These are phyloP conservation scores for Pulveroboletus sp. DNA, from an alignment of 768 basidiomycete genomes.

Conservation along the genomic window DNA sequence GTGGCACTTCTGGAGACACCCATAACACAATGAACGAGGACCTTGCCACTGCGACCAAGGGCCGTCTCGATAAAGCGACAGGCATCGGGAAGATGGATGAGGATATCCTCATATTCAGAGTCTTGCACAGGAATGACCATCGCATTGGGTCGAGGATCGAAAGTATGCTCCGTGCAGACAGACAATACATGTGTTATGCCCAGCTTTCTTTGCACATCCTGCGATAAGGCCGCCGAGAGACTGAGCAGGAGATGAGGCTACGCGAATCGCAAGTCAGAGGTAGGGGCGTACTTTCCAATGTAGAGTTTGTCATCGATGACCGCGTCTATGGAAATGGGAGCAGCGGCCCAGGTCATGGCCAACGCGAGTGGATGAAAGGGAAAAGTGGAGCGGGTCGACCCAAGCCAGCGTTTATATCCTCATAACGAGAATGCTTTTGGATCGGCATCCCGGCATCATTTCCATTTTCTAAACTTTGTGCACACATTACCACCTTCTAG, in stretches of 20 bases:
- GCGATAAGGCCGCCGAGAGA: conserved; percentile 33
- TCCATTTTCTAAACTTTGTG: background rate
- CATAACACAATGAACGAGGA: conserved; percentile 72
- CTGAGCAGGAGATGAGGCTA: conserved; percentile 14
- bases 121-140: conserved; percentile 38
- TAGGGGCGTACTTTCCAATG: conserved; percentile 35
- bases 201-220: conserved; percentile 26
- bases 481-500: too few relatives aligned
- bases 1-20: conserved; percentile 69
- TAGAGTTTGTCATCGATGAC: conserved; percentile 32
- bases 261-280: background rate
- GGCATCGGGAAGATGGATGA: conserved; percentile 58
- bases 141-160: conserved; percentile 37
- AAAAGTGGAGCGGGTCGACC: conserved; percentile 11
- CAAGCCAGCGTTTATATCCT: conserved; percentile 18
- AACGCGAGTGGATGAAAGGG: conserved; percentile 1
- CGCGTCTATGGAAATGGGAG: conserved; percentile 24
- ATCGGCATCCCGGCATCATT: conserved; percentile 23
- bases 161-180: conserved; percentile 52
- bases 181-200: conserved; percentile 55
- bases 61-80: conserved; percentile 63
- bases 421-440: background rate
- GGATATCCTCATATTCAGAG: conserved; percentile 50
- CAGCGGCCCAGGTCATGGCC: conserved; percentile 28
- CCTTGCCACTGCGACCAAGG: conserved; percentile 46